phyloP scores from a whole-genome alignment of 495 filamentous ascomycete genomes.

The Penicillium macrosclerotiorum region DNA sequence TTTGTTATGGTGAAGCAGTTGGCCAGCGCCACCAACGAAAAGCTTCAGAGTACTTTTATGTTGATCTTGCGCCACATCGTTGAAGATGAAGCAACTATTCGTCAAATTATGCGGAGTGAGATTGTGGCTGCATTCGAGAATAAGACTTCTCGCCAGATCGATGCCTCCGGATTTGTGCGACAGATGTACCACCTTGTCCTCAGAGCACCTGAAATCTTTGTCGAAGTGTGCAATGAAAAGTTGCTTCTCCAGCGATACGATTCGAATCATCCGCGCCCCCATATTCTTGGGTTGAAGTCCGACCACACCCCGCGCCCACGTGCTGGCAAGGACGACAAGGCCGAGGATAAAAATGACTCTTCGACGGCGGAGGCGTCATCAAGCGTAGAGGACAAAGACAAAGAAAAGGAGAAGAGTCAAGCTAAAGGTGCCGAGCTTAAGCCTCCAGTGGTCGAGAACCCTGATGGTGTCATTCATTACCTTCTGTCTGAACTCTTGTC shows the following conservation, averaged over 20 bases:
- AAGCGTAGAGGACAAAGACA: slow-evolving; percentile 49
- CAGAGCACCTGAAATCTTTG: slow-evolving; percentile 81
- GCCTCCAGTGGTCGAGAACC: slow-evolving; percentile 82
- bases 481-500: slow-evolving; percentile 90
- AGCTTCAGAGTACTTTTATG: slow-evolving; percentile 79
- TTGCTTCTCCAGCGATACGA: slow-evolving; percentile 67
- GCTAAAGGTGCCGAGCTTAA: slow-evolving; percentile 68
- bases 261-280: slow-evolving; percentile 52
- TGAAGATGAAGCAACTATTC: slow-evolving; percentile 87
- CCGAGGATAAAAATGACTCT: slow-evolving; percentile 33
- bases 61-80: slow-evolving; percentile 87
- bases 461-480: slow-evolving; percentile 95
- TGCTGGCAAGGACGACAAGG: slow-evolving; percentile 23
- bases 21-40: slow-evolving; percentile 68
- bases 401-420: slow-evolving; percentile 60
- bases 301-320: slow-evolving; percentile 33
- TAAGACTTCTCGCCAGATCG: slow-evolving; percentile 61
- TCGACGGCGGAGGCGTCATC: slow-evolving; percentile 30
- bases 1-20: slow-evolving; percentile 95
- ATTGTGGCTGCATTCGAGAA: slow-evolving; percentile 72
- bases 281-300: slow-evolving; percentile 58
- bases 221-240: slow-evolving; percentile 86
- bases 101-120: slow-evolving; percentile 89
- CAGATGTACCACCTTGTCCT: slow-evolving; percentile 79
- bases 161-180: slow-evolving; percentile 70